phyloP scores from a whole-genome alignment of 768 basidiomycete genomes.

The Phaffia tasmanica region DNA sequence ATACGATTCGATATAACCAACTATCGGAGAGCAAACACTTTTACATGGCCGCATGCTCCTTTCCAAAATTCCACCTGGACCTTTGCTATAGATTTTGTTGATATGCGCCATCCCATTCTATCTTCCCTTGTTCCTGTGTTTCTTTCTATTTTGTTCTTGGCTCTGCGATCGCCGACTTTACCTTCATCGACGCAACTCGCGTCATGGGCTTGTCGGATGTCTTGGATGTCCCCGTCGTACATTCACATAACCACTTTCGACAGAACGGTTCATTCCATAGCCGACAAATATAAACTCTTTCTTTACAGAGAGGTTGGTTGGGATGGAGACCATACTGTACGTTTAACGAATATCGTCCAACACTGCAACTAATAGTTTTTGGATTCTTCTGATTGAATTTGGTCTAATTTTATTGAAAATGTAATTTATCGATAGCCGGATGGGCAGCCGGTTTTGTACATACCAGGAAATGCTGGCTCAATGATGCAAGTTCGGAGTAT shows the following conservation, averaged over 20 bases:
- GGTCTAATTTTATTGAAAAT: background rate
- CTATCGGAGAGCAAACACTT: no score
- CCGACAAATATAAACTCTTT: slow-evolving; percentile 68
- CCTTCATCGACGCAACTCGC: background rate
- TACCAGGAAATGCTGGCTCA: slow-evolving; percentile 94
- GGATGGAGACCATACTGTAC: slow-evolving; percentile 54
- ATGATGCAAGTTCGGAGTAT: slow-evolving; percentile 89
- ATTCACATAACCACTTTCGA: slow-evolving; percentile 59
- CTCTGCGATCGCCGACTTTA: background rate
- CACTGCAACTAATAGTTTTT: background rate
- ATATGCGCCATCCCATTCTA: no score
- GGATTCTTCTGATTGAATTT: background rate
- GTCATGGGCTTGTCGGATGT: slow-evolving; percentile 61
- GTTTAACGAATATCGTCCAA: slow-evolving; percentile 6
- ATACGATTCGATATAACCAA: no score
- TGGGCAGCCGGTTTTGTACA: slow-evolving; percentile 83
- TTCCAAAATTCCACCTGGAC: no score
- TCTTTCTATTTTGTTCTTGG: background rate
- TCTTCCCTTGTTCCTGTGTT: background rate
- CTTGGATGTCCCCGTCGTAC: slow-evolving; percentile 90
- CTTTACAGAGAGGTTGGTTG: slow-evolving; percentile 82
- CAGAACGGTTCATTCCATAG: slow-evolving; percentile 57
- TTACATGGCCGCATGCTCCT: no score
- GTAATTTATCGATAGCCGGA: slow-evolving; percentile 30
- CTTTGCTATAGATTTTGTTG: no score